Base-by-base conservation (phyloP, 345 rosid species). In the Barbarea vulgaris region DNA sequence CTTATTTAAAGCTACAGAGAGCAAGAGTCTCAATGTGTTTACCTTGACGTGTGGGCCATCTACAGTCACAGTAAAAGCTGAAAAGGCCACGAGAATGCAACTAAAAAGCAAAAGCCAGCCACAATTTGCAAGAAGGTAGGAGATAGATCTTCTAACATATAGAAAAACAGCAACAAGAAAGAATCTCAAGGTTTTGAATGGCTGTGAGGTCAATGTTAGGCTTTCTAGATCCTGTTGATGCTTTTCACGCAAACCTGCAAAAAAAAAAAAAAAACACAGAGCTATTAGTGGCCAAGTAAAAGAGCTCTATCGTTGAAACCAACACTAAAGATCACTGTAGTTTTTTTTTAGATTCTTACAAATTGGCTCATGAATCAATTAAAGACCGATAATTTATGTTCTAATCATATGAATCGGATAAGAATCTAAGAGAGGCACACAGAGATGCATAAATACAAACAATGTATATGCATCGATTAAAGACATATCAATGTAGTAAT, bases 1-100 rank as follows among this genome's bases (percentile, higher is more conserved):
- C 44, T 50, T 24, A 68, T 1, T 17, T 7, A 75, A 68, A 55
- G 56, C 47, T 25, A 52, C 53, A 54, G 5, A 57, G 0, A 77
- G 21, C 42, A 75, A 59, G 30, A 55, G 28, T 53, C 24, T 64
- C 13, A 72, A 78, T 52, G 24, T 62, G 24, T 61, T 22, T 82
- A 91, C 96, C 96, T 85, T 87, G 77, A 85, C 89, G 80, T 85
- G 94, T 77, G 86, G 86, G 15, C 89, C 89, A 53, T 86, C 96
- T 31, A 87, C 33, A 28, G 92, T 83, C 73, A 87, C 74, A 47
- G 86, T 83, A 55, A 88, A 67, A 83, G 91, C 63, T 70, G 77
- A 83, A 70, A 75, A 11, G 4, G 79, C 82, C 33, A 63, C 82
- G 10, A 84, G 50, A 62, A 79, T 48, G 72, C 78, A 51, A 67